Percentiles rank a stretch among this genome's conserved stretches.
Evolutionary conservation across 1,284 basidiomycete species (phyloP).

Genomic region (Puccinia triticina): DNA sequence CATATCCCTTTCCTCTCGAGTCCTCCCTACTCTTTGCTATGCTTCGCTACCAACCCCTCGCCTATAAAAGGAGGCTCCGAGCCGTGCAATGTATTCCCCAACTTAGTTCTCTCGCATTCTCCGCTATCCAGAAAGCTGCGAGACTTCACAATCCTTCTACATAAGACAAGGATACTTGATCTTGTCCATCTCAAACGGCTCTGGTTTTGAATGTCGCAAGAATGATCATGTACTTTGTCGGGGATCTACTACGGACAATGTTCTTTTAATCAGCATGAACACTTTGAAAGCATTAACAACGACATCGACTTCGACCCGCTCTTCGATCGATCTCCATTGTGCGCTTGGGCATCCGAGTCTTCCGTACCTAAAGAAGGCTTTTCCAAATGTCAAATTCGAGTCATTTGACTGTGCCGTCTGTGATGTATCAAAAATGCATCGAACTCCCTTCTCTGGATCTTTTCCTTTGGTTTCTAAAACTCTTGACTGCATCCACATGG

Average conservation of each 20-base stretch:
- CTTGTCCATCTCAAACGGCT: neutral
- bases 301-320: too few relatives aligned
- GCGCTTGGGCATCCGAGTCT: neutral
- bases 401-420: neutral
- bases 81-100: too few relatives aligned
- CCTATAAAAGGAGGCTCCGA: too few relatives aligned
- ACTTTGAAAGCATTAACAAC: too few relatives aligned
- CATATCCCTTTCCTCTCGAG: too few relatives aligned
- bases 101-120: too few relatives aligned
- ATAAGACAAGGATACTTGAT: neutral
- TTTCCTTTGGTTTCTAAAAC: neutral
- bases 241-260: neutral
- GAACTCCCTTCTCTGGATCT: neutral
- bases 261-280: neutral
- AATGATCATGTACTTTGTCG: neutral
- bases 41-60: too few relatives aligned
- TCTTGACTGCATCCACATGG: slow-evolving; percentile 2
- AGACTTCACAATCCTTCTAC: neutral
- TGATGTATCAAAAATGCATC: neutral
- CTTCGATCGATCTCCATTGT: neutral
- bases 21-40: too few relatives aligned
- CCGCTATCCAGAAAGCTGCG: too few relatives aligned
- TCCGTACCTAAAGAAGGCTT: neutral
- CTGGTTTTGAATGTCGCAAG: neutral
- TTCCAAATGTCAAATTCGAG: neutral